A percentile compares a stretch with the other conserved stretches of the same genome.
These are phyloP conservation scores for Clonostachys chloroleuca DNA, from an alignment of 2,329 filamentous ascomycete genomes.

Conservation along the genomic window DNA sequence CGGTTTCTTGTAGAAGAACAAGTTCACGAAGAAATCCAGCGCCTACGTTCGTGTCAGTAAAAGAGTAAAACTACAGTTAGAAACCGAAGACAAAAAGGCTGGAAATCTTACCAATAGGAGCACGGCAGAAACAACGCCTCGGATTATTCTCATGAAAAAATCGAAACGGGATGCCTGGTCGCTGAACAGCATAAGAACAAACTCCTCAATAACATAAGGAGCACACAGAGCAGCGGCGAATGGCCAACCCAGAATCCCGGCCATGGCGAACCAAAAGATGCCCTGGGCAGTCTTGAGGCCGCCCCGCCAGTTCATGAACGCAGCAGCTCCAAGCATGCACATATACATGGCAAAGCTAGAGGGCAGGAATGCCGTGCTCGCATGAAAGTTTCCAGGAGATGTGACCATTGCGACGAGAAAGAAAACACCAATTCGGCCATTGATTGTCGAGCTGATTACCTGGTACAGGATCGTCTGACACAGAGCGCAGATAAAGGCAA, in stretches of 20 bases:
- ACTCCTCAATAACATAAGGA: slow-evolving; percentile 79
- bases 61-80: background rate
- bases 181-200: slow-evolving; percentile 50
- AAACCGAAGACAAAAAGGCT: slow-evolving; percentile 3
- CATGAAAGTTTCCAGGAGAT: slow-evolving; percentile 91
- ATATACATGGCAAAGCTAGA: slow-evolving; percentile 98
- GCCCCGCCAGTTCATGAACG: slow-evolving; percentile 86
- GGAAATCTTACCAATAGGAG: slow-evolving; percentile 58
- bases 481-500: slow-evolving; percentile 73
- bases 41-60: slow-evolving; percentile 38
- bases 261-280: slow-evolving; percentile 87
- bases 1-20: slow-evolving; percentile 79
- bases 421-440: slow-evolving; percentile 78
- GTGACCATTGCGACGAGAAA: slow-evolving; percentile 74
- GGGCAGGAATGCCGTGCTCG: slow-evolving; percentile 80
- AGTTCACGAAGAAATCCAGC: slow-evolving; percentile 67
- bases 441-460: slow-evolving; percentile 70
- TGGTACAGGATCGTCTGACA: slow-evolving; percentile 81
- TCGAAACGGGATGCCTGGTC: slow-evolving; percentile 56
- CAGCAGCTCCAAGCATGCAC: slow-evolving; percentile 76
- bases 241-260: slow-evolving; percentile 87
- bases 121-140: slow-evolving; percentile 63
- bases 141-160: slow-evolving; percentile 54
- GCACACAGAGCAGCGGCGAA: slow-evolving; percentile 80
- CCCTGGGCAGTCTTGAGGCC: slow-evolving; percentile 76